Evolutionary conservation across 768 basidiomycete species (phyloP), one percentile per base, ranked within the genome.

Genomic region (Russula lepida): DNA sequence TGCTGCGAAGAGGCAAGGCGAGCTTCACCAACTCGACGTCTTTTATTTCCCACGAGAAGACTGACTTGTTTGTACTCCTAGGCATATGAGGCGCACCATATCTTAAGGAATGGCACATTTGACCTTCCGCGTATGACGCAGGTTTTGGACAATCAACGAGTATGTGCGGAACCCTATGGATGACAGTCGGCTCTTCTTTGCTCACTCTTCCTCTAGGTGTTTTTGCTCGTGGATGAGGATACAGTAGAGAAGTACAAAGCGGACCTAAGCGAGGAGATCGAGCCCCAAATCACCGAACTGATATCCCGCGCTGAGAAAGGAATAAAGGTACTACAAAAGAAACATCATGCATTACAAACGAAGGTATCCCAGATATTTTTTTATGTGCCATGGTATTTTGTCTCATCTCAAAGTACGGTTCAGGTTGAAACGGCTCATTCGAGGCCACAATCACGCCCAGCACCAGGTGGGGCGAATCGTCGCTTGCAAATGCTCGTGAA

Each of bases 231-330:
- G 1, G 82, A 87, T 56, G 89, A 92, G 70, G 78, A 76, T 13
- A 87, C 84, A 0, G 79, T 91, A n/a, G 79, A 80, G 56, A 78
- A 75, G 71, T 90, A 92, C 74, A 89, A 91, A 68, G 73, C 84
- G 2, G 85, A 86, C 46, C 76, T 92, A 43, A 84, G 81, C 1
- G 86, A 89, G 55, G 89, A 91, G 69, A 83, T 92, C 11, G 89
- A 92, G 62, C 90, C 90, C 19, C 83, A 86, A 32, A 85, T 92
- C 21, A 81, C 78, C 49, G 88, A 92, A 64, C 81, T 92, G 17
- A 79, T 90, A 21, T 78, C 82, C 58, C 80, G 82, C 25, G 84
- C 88, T 0, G 85, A 89, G 68, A 83, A 82, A 67, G 88, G 88
- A 1, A 71, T 91, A 35, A 77, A 79, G 30, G 69, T 75, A 9